These are phyloP conservation scores for Lippia alba DNA, from an alignment of 305 asterid species.

Conservation along the genomic window DNA sequence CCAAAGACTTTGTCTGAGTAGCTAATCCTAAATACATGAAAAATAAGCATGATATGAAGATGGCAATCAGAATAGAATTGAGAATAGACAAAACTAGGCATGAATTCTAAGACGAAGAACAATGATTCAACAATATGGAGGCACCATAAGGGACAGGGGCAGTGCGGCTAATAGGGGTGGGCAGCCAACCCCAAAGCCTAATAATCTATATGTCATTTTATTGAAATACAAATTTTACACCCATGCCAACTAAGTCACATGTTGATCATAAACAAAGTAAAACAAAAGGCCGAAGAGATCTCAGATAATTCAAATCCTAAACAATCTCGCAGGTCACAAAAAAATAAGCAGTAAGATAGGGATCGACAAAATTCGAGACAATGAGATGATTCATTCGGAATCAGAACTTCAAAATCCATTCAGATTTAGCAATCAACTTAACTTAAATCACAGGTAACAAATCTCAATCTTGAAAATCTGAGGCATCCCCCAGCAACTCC, in stretches of 20 bases:
- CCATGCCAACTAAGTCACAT: not conserved
- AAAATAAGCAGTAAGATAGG: conserved; percentile 8
- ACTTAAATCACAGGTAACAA: conserved; percentile 22
- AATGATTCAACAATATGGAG: not conserved
- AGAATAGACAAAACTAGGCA: too few relatives aligned
- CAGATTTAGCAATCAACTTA: conserved; percentile 26
- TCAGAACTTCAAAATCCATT: conserved; percentile 23
- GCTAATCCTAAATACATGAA: too few relatives aligned
- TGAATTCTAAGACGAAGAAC: too few relatives aligned
- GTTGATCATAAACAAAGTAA: not conserved
- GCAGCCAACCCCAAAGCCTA: too few relatives aligned
- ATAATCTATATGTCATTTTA: too few relatives aligned
- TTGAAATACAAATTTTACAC: too few relatives aligned
- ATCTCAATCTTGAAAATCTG: not conserved
- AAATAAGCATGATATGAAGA: too few relatives aligned
- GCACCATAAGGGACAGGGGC: not conserved
- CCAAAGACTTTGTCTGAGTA: not conserved
- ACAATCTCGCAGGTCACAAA: not conserved
- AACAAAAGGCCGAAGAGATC: not conserved
- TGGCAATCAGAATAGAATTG: too few relatives aligned
- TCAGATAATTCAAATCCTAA: conserved; percentile 23
- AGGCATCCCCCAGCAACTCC: conserved; percentile 5
- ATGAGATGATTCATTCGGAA: not conserved
- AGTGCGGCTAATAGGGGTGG: too few relatives aligned
- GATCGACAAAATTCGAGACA: conserved; percentile 14